Conservation (phyloP, 2,329 filamentous ascomycete species). For the Paraphoma chrysanthemicola region DNA sequence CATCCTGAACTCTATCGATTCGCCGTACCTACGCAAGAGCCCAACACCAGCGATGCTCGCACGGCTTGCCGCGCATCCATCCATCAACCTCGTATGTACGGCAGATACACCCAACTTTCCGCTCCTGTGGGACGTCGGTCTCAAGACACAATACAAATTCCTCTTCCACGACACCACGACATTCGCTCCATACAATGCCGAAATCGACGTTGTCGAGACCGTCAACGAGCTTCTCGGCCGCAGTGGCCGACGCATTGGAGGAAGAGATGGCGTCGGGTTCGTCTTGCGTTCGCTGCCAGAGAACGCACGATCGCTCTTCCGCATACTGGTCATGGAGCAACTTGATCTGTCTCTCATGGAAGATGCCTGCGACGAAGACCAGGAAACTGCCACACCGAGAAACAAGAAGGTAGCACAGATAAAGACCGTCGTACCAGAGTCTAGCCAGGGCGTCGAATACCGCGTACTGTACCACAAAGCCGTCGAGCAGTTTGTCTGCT, state of each 20-base stretch:
- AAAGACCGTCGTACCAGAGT: constrained; percentile 39
- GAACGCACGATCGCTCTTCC: constrained; percentile 88
- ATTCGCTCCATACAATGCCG: constrained; percentile 74
- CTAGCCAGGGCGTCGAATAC: constrained; percentile 78
- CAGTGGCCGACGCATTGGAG: constrained; percentile 79
- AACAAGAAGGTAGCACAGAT: constrained; percentile 34
- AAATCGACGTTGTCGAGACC: constrained; percentile 86
- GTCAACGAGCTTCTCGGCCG: constrained; percentile 87
- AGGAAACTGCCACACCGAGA: constrained; percentile 18
- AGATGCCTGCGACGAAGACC: constrained; percentile 32
- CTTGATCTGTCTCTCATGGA: constrained; percentile 69
- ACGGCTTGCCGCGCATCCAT: constrained; percentile 75
- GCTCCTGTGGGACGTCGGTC: constrained; percentile 85
- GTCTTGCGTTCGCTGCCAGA: constrained; percentile 90
- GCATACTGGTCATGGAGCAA: constrained; percentile 83
- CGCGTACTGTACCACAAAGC: constrained; percentile 92
- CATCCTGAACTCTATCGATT: constrained; percentile 87
- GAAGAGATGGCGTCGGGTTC: constrained; percentile 89
- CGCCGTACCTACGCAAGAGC: constrained; percentile 74
- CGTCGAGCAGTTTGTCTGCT: constrained; percentile 95
- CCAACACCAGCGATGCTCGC: constrained; percentile 75
- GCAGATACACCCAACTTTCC: constrained; percentile 88
- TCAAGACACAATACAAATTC: constrained; percentile 84
- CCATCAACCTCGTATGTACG: constrained; percentile 77
- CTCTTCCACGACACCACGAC: constrained; percentile 95